Conservation (phyloP, 257 asterid species). For the Solanum chmielewskii region DNA sequence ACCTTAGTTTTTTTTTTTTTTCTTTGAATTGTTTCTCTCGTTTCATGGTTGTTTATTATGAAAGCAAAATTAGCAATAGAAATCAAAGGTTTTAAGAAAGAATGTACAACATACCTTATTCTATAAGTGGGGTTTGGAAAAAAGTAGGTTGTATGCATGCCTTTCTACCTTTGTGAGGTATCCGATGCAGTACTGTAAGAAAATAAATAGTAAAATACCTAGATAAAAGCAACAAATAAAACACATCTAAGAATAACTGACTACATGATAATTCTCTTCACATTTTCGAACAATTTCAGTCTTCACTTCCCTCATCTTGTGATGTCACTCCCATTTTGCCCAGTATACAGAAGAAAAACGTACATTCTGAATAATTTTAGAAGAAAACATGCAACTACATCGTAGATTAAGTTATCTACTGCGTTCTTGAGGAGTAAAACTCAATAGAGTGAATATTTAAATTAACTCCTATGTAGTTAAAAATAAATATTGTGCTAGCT, state of each 20-base stretch:
- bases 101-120: not conserved
- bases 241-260: no score
- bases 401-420: not conserved
- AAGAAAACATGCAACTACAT: not conserved
- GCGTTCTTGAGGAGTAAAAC: no score
- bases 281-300: no score
- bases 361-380: not conserved
- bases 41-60: not conserved
- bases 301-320: no score
- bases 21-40: not conserved
- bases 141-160: not conserved
- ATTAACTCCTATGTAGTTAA: not conserved
- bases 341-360: not conserved
- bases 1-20: not conserved
- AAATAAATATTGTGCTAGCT: not conserved
- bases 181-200: not conserved
- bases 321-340: not conserved
- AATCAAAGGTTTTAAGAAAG: not conserved
- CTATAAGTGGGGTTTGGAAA: not conserved
- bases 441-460: no score
- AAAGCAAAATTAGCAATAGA: not conserved
- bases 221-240: no score
- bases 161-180: not conserved
- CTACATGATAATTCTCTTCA: no score
- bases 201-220: no score